Base-by-base conservation (phyloP, 2,329 filamentous ascomycete genomes). In the Apiospora aurea region DNA sequence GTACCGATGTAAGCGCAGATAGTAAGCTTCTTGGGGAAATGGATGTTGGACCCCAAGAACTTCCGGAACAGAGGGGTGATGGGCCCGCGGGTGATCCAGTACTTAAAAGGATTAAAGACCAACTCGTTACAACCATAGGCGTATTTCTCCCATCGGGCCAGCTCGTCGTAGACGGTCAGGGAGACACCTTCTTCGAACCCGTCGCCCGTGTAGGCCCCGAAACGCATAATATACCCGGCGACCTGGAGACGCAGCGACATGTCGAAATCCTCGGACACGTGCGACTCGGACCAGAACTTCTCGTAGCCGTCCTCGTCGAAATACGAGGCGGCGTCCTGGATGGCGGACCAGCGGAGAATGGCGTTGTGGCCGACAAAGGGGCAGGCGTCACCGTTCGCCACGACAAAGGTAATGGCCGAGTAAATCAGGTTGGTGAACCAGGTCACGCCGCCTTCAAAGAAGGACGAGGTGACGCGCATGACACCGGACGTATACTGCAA, bases 61-160 rank as follows among this genome's bases (percentile, higher is more conserved):
- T 84, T 87, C 73, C 91, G 88, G 87, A 96, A 96, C 5, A 96
- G 87, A 29, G 91, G 91, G 4, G 94, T 96, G 80, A 96, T 93
- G 41, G 94, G 94, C 0, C 94, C 94, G 21, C 87, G 89, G 79
- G 87, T 90, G 64, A 90, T 81, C 94, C 94, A 96, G 76, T 90
- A 90, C 73, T 89, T 88, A 73, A 96, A 85, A 3, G 93, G 94
- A 79, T 96, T 88, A 85, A 96, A 96, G 72, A 96, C 86, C 72
- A 96, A 86, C 83, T 95, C 93, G 80, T 93, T 94, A 82, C 94
- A 95, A 49, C 93, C 93, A 77, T 94, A 95, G 3, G 93, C 94
- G 79, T 95, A 95, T 82, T 96, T 96, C 79, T 96, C 93, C 93
- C 94, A 96, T 72, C 93, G 91, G 1, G 93, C 92, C 73, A 96